Percentiles rank a stretch among this genome's conserved stretches.
These are phyloP conservation scores for Allomyces macrogynus DNA, from an alignment of 192 early-diverging fungal species.

Conservation along the genomic window DNA sequence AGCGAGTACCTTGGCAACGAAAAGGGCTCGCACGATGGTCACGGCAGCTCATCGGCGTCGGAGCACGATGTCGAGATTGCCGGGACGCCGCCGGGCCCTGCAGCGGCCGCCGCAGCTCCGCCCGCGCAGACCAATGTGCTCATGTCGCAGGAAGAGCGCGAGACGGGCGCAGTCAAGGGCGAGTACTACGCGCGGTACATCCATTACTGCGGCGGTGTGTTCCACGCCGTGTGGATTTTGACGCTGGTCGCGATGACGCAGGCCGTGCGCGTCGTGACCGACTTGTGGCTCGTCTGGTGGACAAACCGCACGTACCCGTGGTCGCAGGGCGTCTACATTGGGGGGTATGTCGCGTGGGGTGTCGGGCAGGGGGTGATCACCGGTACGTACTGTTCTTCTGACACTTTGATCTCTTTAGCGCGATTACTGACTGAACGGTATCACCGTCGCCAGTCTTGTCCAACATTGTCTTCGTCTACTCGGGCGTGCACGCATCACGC, in stretches of 20 bases:
- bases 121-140: not conserved
- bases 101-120: not conserved
- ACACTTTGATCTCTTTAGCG: no score
- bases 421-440: no score
- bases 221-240: not conserved
- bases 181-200: not conserved
- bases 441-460: slow-evolving; percentile 11
- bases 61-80: no score
- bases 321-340: slow-evolving; percentile 22
- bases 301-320: not conserved
- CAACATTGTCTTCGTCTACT: slow-evolving; percentile 36
- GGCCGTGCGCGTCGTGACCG: not conserved
- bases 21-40: not conserved
- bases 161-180: not conserved
- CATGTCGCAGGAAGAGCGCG: not conserved
- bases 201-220: not conserved
- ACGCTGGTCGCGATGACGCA: not conserved
- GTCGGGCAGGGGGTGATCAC: slow-evolving; percentile 32
- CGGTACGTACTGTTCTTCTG: no score
- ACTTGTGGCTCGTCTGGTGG: not conserved
- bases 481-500: slow-evolving; percentile 35
- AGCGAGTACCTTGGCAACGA: slow-evolving; percentile 17
- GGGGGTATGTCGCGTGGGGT: slow-evolving; percentile 42
- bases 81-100: not conserved
- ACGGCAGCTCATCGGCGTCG: no score